Evolutionary conservation across 2,329 filamentous ascomycete species (phyloP).

Genomic region (Penicillium rolfsii): DNA sequence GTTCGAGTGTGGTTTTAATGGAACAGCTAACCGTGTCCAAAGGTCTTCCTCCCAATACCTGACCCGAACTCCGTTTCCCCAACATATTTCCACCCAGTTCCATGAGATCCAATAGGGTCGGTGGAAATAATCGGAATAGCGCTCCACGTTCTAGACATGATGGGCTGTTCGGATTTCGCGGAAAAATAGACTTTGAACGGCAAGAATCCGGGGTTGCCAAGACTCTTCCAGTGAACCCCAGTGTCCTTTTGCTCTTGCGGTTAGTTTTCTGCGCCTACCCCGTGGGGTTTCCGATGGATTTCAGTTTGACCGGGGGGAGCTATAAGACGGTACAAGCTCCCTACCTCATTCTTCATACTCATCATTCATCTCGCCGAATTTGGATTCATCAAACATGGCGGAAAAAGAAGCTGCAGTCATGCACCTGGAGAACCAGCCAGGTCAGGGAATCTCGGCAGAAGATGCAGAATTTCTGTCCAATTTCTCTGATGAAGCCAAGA

Average conservation of each 20-base stretch:
- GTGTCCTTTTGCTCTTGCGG: not conserved
- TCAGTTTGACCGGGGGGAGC: not conserved
- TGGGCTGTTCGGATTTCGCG: not conserved
- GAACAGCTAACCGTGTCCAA: not conserved
- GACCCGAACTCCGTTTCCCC: constrained; percentile 5
- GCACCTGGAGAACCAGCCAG: not conserved
- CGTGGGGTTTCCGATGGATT: not conserved
- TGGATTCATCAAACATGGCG: not conserved
- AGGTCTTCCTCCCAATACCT: not conserved
- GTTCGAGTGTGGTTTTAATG: not conserved
- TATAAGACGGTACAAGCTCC: not conserved
- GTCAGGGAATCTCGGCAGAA: not conserved
- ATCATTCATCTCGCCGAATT: not conserved
- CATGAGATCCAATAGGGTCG: not conserved
- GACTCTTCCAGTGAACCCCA: not conserved
- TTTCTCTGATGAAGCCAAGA: not conserved
- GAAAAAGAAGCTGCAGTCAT: not conserved
- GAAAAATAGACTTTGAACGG: not conserved
- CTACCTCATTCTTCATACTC: not conserved
- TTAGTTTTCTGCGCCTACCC: not conserved
- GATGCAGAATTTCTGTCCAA: not conserved
- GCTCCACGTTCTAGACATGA: too few relatives aligned
- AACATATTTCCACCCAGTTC: not conserved
- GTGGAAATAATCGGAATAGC: too few relatives aligned
- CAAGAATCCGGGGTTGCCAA: constrained; percentile 6